phyloP scores from a whole-genome alignment of 2,329 filamentous ascomycete genomes.

The Sporothrix sp. region DNA sequence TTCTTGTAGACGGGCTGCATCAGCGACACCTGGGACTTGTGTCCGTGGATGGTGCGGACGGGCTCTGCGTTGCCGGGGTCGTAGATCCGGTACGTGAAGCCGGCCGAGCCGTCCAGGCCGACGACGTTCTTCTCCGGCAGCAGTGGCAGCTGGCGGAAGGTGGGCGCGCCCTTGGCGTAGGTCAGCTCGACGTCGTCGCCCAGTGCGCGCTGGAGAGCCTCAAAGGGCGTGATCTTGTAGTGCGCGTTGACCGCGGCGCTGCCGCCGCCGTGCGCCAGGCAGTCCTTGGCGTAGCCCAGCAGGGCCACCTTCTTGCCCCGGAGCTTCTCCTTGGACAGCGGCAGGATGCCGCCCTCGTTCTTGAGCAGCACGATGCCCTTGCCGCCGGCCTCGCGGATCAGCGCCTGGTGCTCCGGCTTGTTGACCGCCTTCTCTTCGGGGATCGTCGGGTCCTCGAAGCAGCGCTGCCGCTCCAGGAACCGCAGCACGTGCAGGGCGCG shows the following conservation, averaged over 20 bases:
- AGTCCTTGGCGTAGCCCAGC: no score
- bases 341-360: constrained; percentile 44
- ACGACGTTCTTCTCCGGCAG: no score
- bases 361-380: constrained; percentile 54
- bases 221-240: constrained; percentile 61
- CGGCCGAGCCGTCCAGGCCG: background rate
- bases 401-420: constrained; percentile 19
- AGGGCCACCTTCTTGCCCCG: constrained; percentile 17
- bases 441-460: background rate
- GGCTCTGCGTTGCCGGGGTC: no score
- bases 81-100: no score
- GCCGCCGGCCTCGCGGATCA: constrained; percentile 45
- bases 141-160: no score
- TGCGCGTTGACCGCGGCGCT: constrained; percentile 52
- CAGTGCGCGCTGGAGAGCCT: constrained; percentile 53
- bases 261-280: constrained; percentile 55
- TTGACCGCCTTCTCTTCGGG: background rate
- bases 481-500: background rate
- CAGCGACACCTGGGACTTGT: no score
- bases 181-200: constrained; percentile 21
- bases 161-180: constrained; percentile 31
- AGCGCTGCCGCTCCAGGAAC: constrained; percentile 17
- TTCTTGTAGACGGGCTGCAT: no score
- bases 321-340: constrained; percentile 11
- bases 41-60: no score